A percentile compares a stretch with the other conserved stretches of the same genome.
Evolutionary conservation across 192 early-diverging fungal genomes (phyloP).

Genomic region (Podochytrium sp.): DNA sequence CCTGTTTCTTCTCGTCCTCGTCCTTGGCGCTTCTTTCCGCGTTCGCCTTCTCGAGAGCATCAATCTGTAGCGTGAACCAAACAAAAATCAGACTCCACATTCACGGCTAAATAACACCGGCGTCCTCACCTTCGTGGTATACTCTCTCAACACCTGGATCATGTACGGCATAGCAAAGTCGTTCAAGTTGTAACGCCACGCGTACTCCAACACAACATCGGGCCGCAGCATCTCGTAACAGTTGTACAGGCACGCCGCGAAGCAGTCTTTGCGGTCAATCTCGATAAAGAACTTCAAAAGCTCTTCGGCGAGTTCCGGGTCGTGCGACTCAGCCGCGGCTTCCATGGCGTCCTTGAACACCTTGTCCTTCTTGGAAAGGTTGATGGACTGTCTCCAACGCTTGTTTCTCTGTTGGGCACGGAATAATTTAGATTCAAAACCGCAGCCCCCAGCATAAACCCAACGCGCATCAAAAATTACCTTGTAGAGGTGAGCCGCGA

Average conservation of each 20-base stretch:
- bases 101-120: background rate
- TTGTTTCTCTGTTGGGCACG: conserved; percentile 70
- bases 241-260: conserved; percentile 88
- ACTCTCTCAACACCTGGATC: conserved; percentile 89
- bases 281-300: conserved; percentile 95
- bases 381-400: conserved; percentile 94
- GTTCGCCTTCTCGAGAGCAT: conserved; percentile 57
- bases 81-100: background rate
- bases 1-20: conserved; percentile 62
- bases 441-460: background rate
- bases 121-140: conserved; percentile 69
- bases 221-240: conserved; percentile 96
- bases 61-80: conserved; percentile 38
- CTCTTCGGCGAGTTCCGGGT: conserved; percentile 90
- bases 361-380: conserved; percentile 94
- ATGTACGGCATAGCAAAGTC: conserved; percentile 99
- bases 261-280: conserved; percentile 88
- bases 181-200: conserved; percentile 85
- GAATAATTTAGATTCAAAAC: conserved; percentile 7
- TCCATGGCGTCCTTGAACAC: conserved; percentile 99
- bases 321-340: conserved; percentile 90
- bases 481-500: conserved; percentile 95
- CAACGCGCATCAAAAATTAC: conserved; percentile 22
- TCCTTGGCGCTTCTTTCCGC: conserved; percentile 50
- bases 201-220: conserved; percentile 91